phyloP scores from a whole-genome alignment of 768 basidiomycete species.

The Baorangia bicolor region DNA sequence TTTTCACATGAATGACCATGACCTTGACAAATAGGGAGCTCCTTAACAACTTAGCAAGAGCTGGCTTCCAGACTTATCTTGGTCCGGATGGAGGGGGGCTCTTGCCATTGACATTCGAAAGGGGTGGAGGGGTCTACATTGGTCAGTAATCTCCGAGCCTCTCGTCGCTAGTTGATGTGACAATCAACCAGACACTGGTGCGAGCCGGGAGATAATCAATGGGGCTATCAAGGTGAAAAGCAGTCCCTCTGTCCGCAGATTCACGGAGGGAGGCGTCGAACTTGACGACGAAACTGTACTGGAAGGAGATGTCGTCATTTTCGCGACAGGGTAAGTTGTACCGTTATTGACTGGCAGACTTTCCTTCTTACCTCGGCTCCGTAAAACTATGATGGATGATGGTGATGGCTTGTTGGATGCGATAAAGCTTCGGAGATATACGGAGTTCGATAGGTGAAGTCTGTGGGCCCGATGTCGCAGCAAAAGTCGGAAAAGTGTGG shows the following conservation, averaged over 20 bases:
- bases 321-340: constrained; percentile 34
- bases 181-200: constrained; percentile 34
- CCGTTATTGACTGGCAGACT: background rate
- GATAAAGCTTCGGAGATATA: constrained; percentile 45
- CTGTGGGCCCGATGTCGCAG: constrained; percentile 45
- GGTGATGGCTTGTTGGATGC: background rate
- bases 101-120: constrained; percentile 29
- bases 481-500: constrained; percentile 56
- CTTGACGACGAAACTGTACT: constrained; percentile 29
- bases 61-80: constrained; percentile 38
- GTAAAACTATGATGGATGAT: background rate
- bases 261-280: constrained; percentile 29
- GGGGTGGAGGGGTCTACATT: constrained; percentile 40
- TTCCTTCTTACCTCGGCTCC: background rate
- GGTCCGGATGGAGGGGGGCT: constrained; percentile 41
- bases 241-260: constrained; percentile 28
- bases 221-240: constrained; percentile 53
- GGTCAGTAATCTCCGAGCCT: constrained; percentile 25
- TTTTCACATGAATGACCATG: background rate
- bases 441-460: constrained; percentile 40
- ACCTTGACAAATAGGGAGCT: constrained; percentile 30
- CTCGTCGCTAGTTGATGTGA: background rate
- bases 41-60: constrained; percentile 36
- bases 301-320: constrained; percentile 32
- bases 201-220: constrained; percentile 44